phyloP scores from a whole-genome alignment of 106 monocot genomes.

The Apostasia ramifera region DNA sequence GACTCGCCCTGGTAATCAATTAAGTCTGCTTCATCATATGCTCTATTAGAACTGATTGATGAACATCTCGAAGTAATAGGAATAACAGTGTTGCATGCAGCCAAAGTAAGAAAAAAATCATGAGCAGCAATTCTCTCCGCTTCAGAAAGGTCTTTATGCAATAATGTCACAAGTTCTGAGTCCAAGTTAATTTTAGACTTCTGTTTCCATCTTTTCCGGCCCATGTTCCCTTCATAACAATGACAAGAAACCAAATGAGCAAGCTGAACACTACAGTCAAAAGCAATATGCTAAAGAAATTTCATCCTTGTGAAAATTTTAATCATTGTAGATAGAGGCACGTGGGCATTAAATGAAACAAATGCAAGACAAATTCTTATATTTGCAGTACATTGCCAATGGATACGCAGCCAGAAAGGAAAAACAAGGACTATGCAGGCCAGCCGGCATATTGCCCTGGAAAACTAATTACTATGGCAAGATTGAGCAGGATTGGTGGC shows the following conservation, averaged over 20 bases:
- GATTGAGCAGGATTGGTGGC: too few relatives aligned
- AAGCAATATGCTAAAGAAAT: not conserved
- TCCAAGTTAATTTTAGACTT: constrained; percentile 64
- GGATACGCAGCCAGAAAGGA: too few relatives aligned
- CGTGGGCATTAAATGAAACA: too few relatives aligned
- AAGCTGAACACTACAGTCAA: not conserved
- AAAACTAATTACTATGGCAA: too few relatives aligned
- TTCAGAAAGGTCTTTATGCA: constrained; percentile 43
- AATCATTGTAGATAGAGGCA: too few relatives aligned
- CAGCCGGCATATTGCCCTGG: too few relatives aligned
- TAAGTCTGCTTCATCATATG: constrained; percentile 38
- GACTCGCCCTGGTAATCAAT: constrained; percentile 96
- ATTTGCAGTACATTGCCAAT: too few relatives aligned
- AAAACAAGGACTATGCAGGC: too few relatives aligned
- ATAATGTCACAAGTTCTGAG: constrained; percentile 46
- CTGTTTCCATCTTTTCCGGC: constrained; percentile 34
- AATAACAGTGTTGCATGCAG: constrained; percentile 97
- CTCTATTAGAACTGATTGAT: constrained; percentile 23
- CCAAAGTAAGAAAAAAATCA: constrained; percentile 92
- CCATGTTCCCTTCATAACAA: constrained; percentile 30
- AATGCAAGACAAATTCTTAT: too few relatives aligned
- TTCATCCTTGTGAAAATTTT: too few relatives aligned
- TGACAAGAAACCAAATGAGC: not conserved
- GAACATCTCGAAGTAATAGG: constrained; percentile 41
- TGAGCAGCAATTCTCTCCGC: constrained; percentile 73